phyloP scores from a whole-genome alignment of 2,329 filamentous ascomycete species.

The Orbilia javanica region DNA sequence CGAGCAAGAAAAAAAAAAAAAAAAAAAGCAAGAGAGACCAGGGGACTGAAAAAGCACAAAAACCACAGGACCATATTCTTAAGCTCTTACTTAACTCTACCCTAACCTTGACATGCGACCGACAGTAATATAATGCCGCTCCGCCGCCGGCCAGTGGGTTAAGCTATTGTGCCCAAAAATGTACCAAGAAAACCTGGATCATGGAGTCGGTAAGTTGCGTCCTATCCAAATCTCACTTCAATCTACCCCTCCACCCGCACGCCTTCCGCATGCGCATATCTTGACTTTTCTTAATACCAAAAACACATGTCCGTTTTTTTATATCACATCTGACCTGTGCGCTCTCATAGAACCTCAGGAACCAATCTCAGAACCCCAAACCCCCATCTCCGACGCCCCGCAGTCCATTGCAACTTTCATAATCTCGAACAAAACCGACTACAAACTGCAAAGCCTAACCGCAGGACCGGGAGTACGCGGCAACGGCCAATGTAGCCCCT shows the following conservation, averaged over 20 bases:
- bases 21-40: too few relatives aligned
- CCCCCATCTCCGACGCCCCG: not conserved
- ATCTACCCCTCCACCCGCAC: not conserved
- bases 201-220: conserved; percentile 26
- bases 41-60: not conserved
- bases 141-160: conserved; percentile 13
- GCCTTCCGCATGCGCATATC: not conserved
- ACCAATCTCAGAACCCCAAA: conserved; percentile 32
- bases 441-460: conserved; percentile 16
- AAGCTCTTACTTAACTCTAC: not conserved
- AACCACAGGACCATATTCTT: not conserved
- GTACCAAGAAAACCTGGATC: conserved; percentile 12
- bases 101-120: conserved; percentile 1
- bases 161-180: conserved; percentile 13
- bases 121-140: conserved; percentile 6
- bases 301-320: not conserved
- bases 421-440: conserved; percentile 23
- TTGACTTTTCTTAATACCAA: not conserved
- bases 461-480: conserved; percentile 30
- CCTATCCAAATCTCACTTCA: not conserved
- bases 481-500: conserved; percentile 23
- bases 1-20: not conserved
- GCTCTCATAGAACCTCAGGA: conserved; percentile 5
- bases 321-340: not conserved
- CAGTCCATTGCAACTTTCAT: conserved; percentile 20